These are phyloP conservation scores for Spirogloea muscicola DNA, from an alignment of 139 green algal species.

Conservation along the genomic window DNA sequence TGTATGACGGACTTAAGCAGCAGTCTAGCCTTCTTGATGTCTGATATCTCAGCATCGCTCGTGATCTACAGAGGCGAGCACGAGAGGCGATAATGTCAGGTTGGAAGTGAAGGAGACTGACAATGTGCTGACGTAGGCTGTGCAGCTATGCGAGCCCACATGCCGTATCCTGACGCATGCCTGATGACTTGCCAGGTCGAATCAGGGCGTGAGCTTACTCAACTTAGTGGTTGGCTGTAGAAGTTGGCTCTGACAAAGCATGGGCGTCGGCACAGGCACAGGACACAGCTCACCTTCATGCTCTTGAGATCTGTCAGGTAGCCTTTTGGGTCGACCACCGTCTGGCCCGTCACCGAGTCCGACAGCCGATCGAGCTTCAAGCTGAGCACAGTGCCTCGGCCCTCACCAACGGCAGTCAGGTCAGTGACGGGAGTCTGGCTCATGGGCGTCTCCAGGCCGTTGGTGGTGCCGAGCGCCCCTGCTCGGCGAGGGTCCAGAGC, in stretches of 20 bases:
- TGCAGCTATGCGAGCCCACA: no score
- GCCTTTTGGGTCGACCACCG: constrained; percentile 95
- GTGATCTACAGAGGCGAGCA: no score
- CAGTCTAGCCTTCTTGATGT: constrained; percentile 97
- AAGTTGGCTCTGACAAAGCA: no score
- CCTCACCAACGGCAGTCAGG: constrained; percentile 86
- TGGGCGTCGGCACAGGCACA: constrained; percentile 44
- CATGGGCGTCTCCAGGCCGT: constrained; percentile 51
- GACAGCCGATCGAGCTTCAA: constrained; percentile 93
- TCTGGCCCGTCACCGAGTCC: constrained; percentile 88
- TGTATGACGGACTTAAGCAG: constrained; percentile 93
- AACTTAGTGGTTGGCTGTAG: no score
- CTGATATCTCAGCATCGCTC: constrained; percentile 84
- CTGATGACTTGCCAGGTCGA: no score
- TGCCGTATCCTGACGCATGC: no score
- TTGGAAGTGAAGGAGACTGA: no score
- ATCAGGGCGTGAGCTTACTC: no score
- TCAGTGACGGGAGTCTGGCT: constrained; percentile 62
- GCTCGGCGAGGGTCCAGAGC: constrained; percentile 35
- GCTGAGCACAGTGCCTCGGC: constrained; percentile 77
- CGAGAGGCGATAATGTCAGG: constrained; percentile 2
- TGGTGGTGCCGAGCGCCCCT: neutral
- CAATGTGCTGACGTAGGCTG: no score
- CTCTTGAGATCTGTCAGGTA: constrained; percentile 94
- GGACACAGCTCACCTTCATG: no score